phyloP scores from a whole-genome alignment of 805 yeast genomes.

The Candida boleticola region DNA sequence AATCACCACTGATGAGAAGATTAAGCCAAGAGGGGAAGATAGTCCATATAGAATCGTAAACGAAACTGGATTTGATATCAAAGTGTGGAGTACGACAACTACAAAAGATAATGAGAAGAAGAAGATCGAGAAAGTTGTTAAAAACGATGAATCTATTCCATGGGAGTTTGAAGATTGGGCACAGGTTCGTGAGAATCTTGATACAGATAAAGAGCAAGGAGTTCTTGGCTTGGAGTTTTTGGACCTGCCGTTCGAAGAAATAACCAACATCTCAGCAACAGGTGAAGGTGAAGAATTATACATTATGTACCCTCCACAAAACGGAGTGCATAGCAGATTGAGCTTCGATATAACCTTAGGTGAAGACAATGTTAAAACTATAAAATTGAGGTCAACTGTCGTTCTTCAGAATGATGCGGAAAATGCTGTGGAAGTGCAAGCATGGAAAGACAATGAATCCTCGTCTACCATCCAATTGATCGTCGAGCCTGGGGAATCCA shows the following conservation, averaged over 20 bases:
- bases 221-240: conserved; percentile 61
- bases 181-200: conserved; percentile 73
- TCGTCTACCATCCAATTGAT: conserved; percentile 21
- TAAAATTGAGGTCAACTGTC: conserved; percentile 75
- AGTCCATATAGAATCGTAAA: conserved; percentile 80
- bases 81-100: conserved; percentile 68
- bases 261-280: conserved; percentile 61
- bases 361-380: conserved; percentile 74
- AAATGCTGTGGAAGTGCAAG: conserved; percentile 53
- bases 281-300: conserved; percentile 82
- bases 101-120: conserved; percentile 22
- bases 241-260: conserved; percentile 53
- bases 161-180: conserved; percentile 98
- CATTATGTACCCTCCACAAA: conserved; percentile 58
- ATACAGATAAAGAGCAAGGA: conserved; percentile 60
- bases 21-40: conserved; percentile 70
- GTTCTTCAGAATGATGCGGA: conserved; percentile 59
- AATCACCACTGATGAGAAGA: conserved; percentile 49
- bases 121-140: conserved; percentile 31
- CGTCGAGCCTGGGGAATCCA: conserved; percentile 54
- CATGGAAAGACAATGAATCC: conserved; percentile 31
- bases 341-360: conserved; percentile 68
- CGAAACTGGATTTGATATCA: conserved; percentile 81
- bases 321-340: conserved; percentile 69
- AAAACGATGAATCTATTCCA: conserved; percentile 51